A percentile compares a stretch with the other conserved stretches of the same genome.
Conservation (phyloP, 2,329 filamentous ascomycete genomes). For the Xylariaceae sp. region DNA sequence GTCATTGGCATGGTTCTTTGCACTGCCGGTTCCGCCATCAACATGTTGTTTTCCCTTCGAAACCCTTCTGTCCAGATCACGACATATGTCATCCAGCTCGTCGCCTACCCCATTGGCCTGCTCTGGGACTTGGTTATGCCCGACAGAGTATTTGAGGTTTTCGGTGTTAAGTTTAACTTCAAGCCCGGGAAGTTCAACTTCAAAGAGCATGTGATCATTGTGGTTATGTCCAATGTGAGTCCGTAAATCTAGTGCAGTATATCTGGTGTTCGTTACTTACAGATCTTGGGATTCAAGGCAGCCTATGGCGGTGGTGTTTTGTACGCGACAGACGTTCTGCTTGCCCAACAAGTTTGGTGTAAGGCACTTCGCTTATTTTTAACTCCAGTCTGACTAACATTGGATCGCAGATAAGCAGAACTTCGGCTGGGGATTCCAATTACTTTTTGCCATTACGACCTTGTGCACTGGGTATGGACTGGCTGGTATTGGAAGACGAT, state of each 20-base stretch:
- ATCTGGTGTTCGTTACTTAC: slow-evolving; percentile 1
- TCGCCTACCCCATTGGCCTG: slow-evolving; percentile 44
- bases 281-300: slow-evolving; percentile 32
- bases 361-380: slow-evolving; percentile 4
- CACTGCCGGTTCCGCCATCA: slow-evolving; percentile 53
- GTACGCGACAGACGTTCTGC: slow-evolving; percentile 51
- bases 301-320: slow-evolving; percentile 54
- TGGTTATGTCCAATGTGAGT: slow-evolving; percentile 49
- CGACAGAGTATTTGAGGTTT: slow-evolving; percentile 26
- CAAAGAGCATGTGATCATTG: slow-evolving; percentile 32
- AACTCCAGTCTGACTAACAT: slow-evolving; percentile 1
- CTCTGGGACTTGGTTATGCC: slow-evolving; percentile 33
- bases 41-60: slow-evolving; percentile 48
- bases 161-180: slow-evolving; percentile 33
- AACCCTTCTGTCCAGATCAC: slow-evolving; percentile 48
- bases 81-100: slow-evolving; percentile 51
- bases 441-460: slow-evolving; percentile 56
- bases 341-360: slow-evolving; percentile 50
- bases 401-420: slow-evolving; percentile 40
- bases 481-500: slow-evolving; percentile 55
- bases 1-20: slow-evolving; percentile 52
- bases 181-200: slow-evolving; percentile 36
- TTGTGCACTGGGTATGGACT: slow-evolving; percentile 62
- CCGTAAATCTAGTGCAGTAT: neutral
- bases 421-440: slow-evolving; percentile 55